Conservation (phyloP, 805 yeast genomes). For the Lipomyces starkeyi region DNA sequence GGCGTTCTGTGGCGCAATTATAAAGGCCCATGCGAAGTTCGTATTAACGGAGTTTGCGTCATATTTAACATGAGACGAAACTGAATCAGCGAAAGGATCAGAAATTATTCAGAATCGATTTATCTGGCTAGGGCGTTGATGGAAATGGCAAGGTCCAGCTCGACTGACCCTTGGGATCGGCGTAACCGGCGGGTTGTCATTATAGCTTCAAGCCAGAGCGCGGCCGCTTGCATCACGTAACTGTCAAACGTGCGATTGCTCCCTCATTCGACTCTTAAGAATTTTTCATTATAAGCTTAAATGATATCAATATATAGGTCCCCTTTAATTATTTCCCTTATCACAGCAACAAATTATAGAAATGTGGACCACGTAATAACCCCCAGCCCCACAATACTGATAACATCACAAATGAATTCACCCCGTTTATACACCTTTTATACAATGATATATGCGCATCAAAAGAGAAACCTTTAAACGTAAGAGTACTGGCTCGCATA, state of each 20-base stretch:
- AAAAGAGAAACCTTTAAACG: neutral
- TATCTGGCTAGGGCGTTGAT: too few relatives aligned
- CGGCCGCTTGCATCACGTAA: too few relatives aligned
- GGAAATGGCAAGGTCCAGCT: too few relatives aligned
- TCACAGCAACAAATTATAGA: neutral
- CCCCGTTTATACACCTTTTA: neutral
- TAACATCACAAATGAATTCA: neutral
- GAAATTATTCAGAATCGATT: too few relatives aligned
- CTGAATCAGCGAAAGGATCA: neutral
- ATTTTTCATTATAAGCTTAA: neutral
- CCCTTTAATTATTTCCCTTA: neutral
- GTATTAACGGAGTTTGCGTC: too few relatives aligned
- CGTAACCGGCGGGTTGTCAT: too few relatives aligned
- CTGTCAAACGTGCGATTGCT: too few relatives aligned
- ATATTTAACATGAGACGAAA: neutral
- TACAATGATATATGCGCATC: neutral
- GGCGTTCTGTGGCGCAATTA: too few relatives aligned
- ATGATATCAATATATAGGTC: neutral
- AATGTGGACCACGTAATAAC: neutral
- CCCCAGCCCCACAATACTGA: neutral
- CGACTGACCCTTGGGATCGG: too few relatives aligned
- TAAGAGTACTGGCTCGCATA: slow-evolving; percentile 40
- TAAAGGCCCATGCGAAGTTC: too few relatives aligned
- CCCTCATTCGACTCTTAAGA: too few relatives aligned
- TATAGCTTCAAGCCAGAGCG: too few relatives aligned